These are phyloP conservation scores for Fusarium nygamai DNA, from an alignment of 2,329 filamentous ascomycete species.

Conservation along the genomic window DNA sequence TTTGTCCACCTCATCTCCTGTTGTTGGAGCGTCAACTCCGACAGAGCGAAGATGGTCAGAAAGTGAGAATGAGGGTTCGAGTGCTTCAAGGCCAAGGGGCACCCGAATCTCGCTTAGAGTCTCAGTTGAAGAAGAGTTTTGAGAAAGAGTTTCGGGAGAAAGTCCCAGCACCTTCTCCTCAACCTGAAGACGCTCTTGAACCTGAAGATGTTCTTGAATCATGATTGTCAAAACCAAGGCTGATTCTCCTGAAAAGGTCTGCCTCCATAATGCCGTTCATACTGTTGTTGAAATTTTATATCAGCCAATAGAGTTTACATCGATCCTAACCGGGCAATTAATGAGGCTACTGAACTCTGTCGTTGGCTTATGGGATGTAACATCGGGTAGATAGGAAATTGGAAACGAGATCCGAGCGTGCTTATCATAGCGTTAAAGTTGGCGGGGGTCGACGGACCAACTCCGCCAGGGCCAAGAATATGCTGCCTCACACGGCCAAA, in stretches of 20 bases:
- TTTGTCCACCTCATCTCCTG: background rate
- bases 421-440: background rate
- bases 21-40: background rate
- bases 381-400: background rate
- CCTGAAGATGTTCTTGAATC: background rate
- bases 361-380: background rate
- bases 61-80: background rate
- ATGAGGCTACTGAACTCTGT: too few relatives aligned
- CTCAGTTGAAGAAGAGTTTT: background rate
- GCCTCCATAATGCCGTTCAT: background rate
- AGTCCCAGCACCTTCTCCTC: background rate
- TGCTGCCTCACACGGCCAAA: background rate
- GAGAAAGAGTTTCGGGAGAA: background rate
- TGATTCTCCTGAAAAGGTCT: rapidly evolving
- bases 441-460: background rate
- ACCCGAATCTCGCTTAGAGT: background rate
- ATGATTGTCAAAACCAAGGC: background rate
- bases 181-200: background rate
- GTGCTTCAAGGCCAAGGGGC: background rate
- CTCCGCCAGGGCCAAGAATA: background rate
- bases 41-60: background rate
- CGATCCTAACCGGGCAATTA: background rate
- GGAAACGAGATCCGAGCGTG: background rate
- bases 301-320: background rate
- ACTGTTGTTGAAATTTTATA: background rate